These are phyloP conservation scores for Castanea crenata DNA, from an alignment of 306 rosid genomes.

Conservation along the genomic window DNA sequence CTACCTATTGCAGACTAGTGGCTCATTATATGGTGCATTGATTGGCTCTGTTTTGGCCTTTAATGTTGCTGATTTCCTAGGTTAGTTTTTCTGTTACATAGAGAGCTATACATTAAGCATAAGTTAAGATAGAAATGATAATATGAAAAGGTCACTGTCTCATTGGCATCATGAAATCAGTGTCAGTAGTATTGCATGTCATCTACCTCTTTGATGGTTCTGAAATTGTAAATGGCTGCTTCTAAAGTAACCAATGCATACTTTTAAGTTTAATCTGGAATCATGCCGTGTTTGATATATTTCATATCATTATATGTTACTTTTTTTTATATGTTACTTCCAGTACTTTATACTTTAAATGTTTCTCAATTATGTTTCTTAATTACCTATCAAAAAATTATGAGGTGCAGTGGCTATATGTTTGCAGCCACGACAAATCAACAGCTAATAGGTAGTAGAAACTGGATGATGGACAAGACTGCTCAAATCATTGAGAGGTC, in stretches of 20 bases:
- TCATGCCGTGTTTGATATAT: not conserved
- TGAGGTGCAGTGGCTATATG: too few relatives aligned
- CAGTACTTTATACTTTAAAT: not conserved
- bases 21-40: too few relatives aligned
- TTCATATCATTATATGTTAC: not conserved
- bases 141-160: not conserved
- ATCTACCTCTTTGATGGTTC: not conserved
- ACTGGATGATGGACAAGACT: too few relatives aligned
- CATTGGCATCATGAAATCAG: not conserved
- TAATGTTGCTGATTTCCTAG: too few relatives aligned
- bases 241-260: not conserved
- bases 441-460: too few relatives aligned
- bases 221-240: not conserved
- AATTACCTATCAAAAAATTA: too few relatives aligned
- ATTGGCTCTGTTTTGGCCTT: too few relatives aligned
- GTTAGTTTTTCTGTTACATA: too few relatives aligned
- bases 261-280: not conserved
- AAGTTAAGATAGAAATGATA: not conserved
- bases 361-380: slow-evolving; percentile 9
- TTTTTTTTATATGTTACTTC: not conserved
- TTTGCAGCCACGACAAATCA: too few relatives aligned
- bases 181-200: not conserved
- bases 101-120: too few relatives aligned
- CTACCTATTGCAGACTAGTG: too few relatives aligned
- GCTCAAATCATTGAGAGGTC: too few relatives aligned